Percentiles rank a stretch among this genome's conserved stretches.
phyloP scores from a whole-genome alignment of 768 basidiomycete species.

The Boletellus emodensis region DNA sequence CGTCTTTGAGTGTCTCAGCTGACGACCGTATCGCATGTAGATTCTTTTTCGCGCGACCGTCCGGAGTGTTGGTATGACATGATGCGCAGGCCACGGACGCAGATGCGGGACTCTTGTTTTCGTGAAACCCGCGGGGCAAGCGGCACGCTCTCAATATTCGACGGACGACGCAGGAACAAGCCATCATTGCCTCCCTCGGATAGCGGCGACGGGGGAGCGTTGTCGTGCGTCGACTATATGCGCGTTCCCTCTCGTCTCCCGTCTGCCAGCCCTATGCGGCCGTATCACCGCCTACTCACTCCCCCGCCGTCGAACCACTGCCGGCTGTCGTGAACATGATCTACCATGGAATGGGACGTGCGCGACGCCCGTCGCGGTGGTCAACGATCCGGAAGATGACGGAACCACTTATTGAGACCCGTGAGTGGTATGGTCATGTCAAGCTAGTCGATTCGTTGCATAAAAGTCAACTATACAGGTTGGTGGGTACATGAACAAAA shows the following conservation, averaged over 20 bases:
- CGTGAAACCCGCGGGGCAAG: background rate
- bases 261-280: background rate
- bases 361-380: background rate
- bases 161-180: too few species aligned
- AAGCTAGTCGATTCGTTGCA: constrained; percentile 1
- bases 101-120: background rate
- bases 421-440: background rate
- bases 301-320: too few species aligned
- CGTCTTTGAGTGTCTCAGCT: too few species aligned
- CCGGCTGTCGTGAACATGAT: too few species aligned
- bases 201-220: too few species aligned
- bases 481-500: background rate
- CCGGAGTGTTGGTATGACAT: too few species aligned
- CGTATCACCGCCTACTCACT: background rate
- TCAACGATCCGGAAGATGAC: background rate
- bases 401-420: background rate
- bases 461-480: constrained; percentile 4
- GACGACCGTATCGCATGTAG: too few species aligned
- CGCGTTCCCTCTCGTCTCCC: background rate
- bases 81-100: background rate
- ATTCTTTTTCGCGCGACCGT: too few species aligned
- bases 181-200: too few species aligned
- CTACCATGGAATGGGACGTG: background rate
- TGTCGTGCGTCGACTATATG: too few species aligned
- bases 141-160: background rate